Evolutionary conservation across 768 basidiomycete species (phyloP).

Genomic region (Hygrocybe coccinea): DNA sequence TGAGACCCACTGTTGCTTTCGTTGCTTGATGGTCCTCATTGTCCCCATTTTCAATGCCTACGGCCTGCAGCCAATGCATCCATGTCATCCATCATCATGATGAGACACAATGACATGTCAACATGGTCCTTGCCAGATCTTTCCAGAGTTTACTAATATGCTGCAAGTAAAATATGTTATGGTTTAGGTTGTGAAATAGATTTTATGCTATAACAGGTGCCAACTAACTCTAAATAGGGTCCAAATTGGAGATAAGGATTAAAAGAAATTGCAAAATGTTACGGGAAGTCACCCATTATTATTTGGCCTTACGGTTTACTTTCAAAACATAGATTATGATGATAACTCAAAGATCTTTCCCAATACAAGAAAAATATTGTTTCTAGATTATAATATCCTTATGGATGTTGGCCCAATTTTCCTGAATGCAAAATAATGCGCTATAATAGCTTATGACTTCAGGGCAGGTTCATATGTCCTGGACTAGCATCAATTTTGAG

Average conservation of each 20-base stretch:
- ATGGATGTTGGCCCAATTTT: too few relatives aligned
- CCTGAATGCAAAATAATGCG: too few relatives aligned
- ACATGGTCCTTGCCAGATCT: neutral
- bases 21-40: too few relatives aligned
- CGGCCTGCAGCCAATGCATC: too few relatives aligned
- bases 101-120: too few relatives aligned
- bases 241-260: neutral
- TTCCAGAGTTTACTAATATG: neutral
- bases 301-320: neutral
- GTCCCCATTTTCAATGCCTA: too few relatives aligned
- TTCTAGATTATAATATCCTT: too few relatives aligned
- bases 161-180: neutral
- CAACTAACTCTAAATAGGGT: neutral
- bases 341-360: neutral
- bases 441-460: too few relatives aligned
- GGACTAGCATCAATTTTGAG: conserved; percentile 70
- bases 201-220: neutral
- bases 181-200: neutral
- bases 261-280: neutral
- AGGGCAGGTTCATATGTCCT: too few relatives aligned
- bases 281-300: neutral
- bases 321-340: neutral
- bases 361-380: neutral
- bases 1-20: too few relatives aligned
- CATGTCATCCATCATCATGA: too few relatives aligned